phyloP scores from a whole-genome alignment of 75 land plant species.

The Ceratopteris richardii region DNA sequence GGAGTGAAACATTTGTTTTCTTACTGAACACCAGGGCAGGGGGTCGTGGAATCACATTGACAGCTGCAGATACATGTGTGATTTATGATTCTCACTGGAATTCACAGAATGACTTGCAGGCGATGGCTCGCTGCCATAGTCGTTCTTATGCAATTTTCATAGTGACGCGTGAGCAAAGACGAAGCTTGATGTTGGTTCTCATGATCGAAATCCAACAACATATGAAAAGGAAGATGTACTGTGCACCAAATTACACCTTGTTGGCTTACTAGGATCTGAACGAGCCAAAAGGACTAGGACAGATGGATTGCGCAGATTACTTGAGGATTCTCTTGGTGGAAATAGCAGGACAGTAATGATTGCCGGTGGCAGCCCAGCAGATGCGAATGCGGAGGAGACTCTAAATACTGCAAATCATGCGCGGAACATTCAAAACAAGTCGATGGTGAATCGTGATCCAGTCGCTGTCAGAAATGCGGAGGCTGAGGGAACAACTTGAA shows the following conservation, averaged over 20 bases:
- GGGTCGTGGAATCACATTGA: constrained; percentile 29
- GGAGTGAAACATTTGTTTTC: constrained; percentile 22
- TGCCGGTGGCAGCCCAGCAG: constrained; percentile 99
- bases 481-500: constrained; percentile 90
- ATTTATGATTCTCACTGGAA: constrained; percentile 37
- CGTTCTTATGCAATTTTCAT: constrained; percentile 99
- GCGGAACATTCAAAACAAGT: constrained; percentile 95
- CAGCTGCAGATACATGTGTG: constrained; percentile 31
- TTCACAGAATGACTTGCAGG: constrained; percentile 31
- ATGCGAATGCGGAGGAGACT: constrained; percentile 97
- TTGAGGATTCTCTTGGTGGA: constrained; percentile 99
- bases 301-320: constrained; percentile 86
- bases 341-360: constrained; percentile 99
- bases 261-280: constrained; percentile 99
- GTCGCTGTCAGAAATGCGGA: constrained; percentile 80
- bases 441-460: constrained; percentile 95
- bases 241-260: constrained; percentile 95
- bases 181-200: constrained; percentile 41
- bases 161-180: constrained; percentile 91
- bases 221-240: constrained; percentile 74
- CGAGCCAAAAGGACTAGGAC: constrained; percentile 95
- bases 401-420: constrained; percentile 99
- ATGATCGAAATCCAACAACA: constrained; percentile 29
- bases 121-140: constrained; percentile 37
- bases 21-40: constrained; percentile 26